These are phyloP conservation scores for Coemansia sp. DNA, from an alignment of 192 early-diverging fungal genomes.

Conservation along the genomic window DNA sequence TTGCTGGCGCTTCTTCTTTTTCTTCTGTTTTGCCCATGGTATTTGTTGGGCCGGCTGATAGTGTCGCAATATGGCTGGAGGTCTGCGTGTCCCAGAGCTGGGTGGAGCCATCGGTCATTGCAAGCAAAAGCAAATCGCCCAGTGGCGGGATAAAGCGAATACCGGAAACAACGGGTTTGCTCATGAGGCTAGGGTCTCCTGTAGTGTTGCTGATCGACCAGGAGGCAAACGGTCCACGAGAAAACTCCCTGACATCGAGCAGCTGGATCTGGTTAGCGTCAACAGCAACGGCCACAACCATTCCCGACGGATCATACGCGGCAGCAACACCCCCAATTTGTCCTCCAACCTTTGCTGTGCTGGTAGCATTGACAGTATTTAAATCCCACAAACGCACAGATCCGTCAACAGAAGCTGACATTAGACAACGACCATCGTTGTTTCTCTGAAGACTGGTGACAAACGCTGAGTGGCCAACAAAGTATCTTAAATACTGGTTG, in stretches of 20 bases:
- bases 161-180: conserved; percentile 4
- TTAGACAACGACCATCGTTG: conserved; percentile 51
- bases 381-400: conserved; percentile 88
- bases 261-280: conserved; percentile 60
- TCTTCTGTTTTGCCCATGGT: too few relatives aligned
- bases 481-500: conserved; percentile 92
- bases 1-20: background rate
- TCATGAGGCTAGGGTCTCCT: background rate
- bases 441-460: conserved; percentile 83
- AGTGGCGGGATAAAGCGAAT: conserved; percentile 27
- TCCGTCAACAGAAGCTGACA: conserved; percentile 77
- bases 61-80: background rate
- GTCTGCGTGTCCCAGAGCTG: conserved; percentile 6
- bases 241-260: conserved; percentile 70
- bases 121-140: conserved; percentile 33
- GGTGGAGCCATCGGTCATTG: conserved; percentile 20
- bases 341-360: conserved; percentile 7
- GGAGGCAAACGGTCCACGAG: conserved; percentile 44
- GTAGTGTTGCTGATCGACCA: background rate
- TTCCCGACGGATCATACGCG: conserved; percentile 77
- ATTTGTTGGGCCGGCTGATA: background rate
- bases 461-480: conserved; percentile 76
- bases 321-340: conserved; percentile 38
- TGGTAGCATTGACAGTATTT: conserved; percentile 47
- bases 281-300: conserved; percentile 69